Percentiles rank a stretch among this genome's conserved stretches.
Evolutionary conservation across 2,329 filamentous ascomycete genomes (phyloP).

Genomic region (Talaromyces sp.): DNA sequence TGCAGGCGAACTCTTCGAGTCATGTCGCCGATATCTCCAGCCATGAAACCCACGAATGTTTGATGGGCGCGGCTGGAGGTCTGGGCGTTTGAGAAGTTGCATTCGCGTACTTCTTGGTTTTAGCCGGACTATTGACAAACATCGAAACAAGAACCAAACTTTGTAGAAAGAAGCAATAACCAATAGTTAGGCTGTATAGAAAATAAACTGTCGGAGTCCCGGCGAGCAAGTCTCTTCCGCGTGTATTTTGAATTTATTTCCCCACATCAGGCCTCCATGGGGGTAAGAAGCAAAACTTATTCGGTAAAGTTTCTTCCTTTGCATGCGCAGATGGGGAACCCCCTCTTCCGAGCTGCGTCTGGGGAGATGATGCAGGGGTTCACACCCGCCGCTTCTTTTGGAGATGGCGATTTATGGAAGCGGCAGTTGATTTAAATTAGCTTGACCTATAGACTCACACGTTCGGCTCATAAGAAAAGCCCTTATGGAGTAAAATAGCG

Average conservation of each 20-base stretch:
- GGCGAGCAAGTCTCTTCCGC: not conserved
- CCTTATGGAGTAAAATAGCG: not conserved
- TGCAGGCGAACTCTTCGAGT: constrained; percentile 11
- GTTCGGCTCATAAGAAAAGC: not conserved
- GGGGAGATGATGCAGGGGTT: not conserved
- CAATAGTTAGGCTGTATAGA: too few relatives aligned
- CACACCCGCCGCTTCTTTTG: not conserved
- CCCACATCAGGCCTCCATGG: not conserved
- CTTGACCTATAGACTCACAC: not conserved
- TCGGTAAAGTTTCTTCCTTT: not conserved
- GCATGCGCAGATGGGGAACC: not conserved
- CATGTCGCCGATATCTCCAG: constrained; percentile 6
- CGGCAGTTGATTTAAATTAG: too few relatives aligned
- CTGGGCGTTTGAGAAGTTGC: not conserved
- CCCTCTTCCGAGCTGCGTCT: not conserved
- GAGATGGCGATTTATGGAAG: too few relatives aligned
- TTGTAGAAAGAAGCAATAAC: not conserved
- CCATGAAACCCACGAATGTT: constrained; percentile 10
- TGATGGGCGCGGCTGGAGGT: not conserved
- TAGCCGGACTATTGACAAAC: not conserved
- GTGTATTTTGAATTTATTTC: not conserved
- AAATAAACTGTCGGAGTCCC: not conserved
- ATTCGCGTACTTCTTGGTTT: too few relatives aligned
- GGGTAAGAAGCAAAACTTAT: not conserved
- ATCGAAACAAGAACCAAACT: not conserved